A percentile compares a stretch with the other conserved stretches of the same genome.
Conservation (phyloP, 202 grass and related monocot genomes). For the Zizania palustris region DNA sequence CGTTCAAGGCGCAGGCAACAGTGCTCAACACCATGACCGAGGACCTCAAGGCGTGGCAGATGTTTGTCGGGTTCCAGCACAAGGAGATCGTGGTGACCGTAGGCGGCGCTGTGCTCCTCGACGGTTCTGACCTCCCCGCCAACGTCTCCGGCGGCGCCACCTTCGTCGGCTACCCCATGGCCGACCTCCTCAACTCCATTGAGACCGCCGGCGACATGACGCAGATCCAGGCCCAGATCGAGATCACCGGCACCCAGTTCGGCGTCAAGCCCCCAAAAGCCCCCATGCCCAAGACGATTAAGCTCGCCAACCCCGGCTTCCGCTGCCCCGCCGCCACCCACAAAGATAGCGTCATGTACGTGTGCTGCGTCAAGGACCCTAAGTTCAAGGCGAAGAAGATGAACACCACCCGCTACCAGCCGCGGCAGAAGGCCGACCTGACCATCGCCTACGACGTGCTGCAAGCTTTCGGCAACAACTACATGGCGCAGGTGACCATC, state of each 20-base stretch:
- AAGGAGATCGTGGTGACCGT: constrained; percentile 73
- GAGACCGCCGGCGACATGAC: constrained; percentile 77
- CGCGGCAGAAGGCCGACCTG: constrained; percentile 68
- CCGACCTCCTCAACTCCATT: constrained; percentile 83
- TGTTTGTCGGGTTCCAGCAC: constrained; percentile 93
- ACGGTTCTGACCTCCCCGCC: constrained; percentile 62
- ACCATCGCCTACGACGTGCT: constrained; percentile 86
- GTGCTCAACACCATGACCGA: constrained; percentile 80
- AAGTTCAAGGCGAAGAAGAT: constrained; percentile 77
- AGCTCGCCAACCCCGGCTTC: constrained; percentile 65
- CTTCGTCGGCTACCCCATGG: constrained; percentile 62
- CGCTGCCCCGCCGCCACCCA: constrained; percentile 59
- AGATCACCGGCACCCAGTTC: constrained; percentile 88
- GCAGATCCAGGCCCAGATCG: constrained; percentile 68
- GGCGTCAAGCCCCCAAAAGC: constrained; percentile 71
- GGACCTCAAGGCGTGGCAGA: constrained; percentile 79
- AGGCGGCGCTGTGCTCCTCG: constrained; percentile 60
- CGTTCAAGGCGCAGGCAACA: constrained; percentile 66
- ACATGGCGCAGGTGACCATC: constrained; percentile 84
- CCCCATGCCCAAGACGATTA: constrained; percentile 90
- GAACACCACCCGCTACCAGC: constrained; percentile 49
- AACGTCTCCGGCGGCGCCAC: constrained; percentile 67
- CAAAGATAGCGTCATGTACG: constrained; percentile 73
- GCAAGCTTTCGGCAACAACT: constrained; percentile 64
- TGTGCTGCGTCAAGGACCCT: constrained; percentile 71